These are phyloP conservation scores for Durusdinium trenchii DNA, from an alignment of 73 alveolate genomes.

Conservation along the genomic window DNA sequence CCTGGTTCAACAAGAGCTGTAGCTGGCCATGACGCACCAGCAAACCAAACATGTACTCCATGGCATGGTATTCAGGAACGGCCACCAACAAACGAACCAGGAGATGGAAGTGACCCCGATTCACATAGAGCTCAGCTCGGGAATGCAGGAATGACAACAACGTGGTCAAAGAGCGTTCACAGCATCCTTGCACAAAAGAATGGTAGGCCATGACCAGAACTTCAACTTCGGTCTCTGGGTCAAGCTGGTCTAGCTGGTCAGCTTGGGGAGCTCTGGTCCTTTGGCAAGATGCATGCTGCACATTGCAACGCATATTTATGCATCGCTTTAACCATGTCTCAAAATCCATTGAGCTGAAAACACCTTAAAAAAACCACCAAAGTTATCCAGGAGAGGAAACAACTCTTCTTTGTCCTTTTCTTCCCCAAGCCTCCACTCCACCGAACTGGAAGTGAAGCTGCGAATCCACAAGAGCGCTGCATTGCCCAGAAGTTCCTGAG, in stretches of 20 bases:
- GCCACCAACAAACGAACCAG: conserved; percentile 83
- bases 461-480: conserved; percentile 77
- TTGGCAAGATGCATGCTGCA: neutral
- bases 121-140: conserved; percentile 76
- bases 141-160: conserved; percentile 56
- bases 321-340: neutral
- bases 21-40: conserved; percentile 77
- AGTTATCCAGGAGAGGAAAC: neutral
- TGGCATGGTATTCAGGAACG: conserved; percentile 80
- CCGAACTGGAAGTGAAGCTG: conserved; percentile 11
- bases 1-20: conserved; percentile 40
- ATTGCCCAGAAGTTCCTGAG: conserved; percentile 91
- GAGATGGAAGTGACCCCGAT: conserved; percentile 88
- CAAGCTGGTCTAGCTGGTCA: conserved; percentile 26
- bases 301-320: neutral
- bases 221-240: conserved; percentile 82
- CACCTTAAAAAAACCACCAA: neutral
- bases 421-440: neutral
- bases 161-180: conserved; percentile 81
- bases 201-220: conserved; percentile 94
- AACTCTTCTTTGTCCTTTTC: neutral
- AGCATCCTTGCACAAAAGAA: conserved; percentile 83
- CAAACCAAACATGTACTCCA: conserved; percentile 78
- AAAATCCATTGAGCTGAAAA: neutral
- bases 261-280: neutral